Evolutionary conservation across 176 grass and related monocot species (phyloP), one percentile per base, ranked within the genome.

Genomic region (Juncus inflexus): DNA sequence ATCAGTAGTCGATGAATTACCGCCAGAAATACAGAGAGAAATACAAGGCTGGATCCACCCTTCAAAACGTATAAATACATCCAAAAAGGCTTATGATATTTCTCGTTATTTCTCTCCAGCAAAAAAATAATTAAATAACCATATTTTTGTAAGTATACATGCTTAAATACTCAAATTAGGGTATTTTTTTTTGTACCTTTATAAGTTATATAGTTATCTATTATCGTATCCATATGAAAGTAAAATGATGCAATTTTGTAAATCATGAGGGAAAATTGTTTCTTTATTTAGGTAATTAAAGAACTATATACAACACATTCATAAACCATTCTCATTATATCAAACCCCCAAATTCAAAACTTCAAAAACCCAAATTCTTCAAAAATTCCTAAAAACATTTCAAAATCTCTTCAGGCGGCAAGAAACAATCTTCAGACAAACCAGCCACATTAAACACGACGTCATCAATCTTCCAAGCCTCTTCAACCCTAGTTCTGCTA

Each of bases 1-100:
- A 28, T 80, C 80, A 3, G 75, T 97, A 55, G 75, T 97, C 39
- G 82, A 90, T 42, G 92, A 97, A 57, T 70, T 91, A 56, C 92
- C 92, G n/a, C 62, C 58, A 12, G 92, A 91, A 52, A 97, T 91
- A 42, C 87, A 84, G 51, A 83, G 80, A 79, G 92, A 97, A 67
- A 81, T 91, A 68, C 53, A 63, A 47, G 87, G 88, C 4, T 97
- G 87, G 87, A 51, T 97, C 74, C 82, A 60, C 10, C 81, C 77
- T 40, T 51, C 70, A 4, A 97, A 91, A 67, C 82, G 63, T n/a
- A 40, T 76, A 52, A 84, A 53, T 76, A 72, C 74, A 6, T 76
- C 73, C 11, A 79, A 65, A n/a, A 65, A 64, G 40, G 73, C 84
- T 60, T 88, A 87, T 55, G 88, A 77, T 42, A 97, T 97, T 63